Evolutionary conservation across 23 red algal species (phyloP).

Genomic region (Cyanidium caldarium): DNA sequence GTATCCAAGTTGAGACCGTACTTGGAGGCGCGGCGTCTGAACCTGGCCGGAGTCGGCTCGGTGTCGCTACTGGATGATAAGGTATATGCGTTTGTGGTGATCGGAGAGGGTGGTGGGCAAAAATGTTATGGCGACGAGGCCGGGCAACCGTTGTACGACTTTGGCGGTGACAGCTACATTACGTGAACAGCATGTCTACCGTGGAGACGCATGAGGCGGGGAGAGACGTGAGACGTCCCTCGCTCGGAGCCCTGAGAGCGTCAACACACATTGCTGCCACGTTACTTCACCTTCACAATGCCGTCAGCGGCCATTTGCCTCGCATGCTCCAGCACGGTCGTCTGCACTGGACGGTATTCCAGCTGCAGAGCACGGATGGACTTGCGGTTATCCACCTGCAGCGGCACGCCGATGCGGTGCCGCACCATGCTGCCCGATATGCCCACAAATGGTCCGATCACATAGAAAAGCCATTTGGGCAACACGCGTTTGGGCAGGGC

Average conservation of each 20-base stretch:
- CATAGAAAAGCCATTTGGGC: not conserved
- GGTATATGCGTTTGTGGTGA: not conserved
- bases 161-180: slow-evolving; percentile 7
- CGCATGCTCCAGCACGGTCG: not conserved
- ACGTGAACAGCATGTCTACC: too few species aligned
- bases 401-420: not conserved
- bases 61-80: not conserved
- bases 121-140: not conserved
- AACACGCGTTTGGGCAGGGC: not conserved
- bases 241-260: too few species aligned
- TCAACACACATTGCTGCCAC: too few species aligned
- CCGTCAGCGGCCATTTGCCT: not conserved
- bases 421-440: not conserved
- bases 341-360: not conserved
- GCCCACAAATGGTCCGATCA: not conserved
- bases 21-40: not conserved
- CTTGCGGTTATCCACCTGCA: not conserved
- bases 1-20: not conserved
- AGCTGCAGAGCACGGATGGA: not conserved
- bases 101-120: not conserved
- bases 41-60: not conserved
- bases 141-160: not conserved
- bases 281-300: not conserved
- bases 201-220: too few species aligned
- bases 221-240: too few species aligned